Evolutionary conservation across 2,329 filamentous ascomycete genomes (phyloP).

Genomic region (Talaromyces funiculosus): DNA sequence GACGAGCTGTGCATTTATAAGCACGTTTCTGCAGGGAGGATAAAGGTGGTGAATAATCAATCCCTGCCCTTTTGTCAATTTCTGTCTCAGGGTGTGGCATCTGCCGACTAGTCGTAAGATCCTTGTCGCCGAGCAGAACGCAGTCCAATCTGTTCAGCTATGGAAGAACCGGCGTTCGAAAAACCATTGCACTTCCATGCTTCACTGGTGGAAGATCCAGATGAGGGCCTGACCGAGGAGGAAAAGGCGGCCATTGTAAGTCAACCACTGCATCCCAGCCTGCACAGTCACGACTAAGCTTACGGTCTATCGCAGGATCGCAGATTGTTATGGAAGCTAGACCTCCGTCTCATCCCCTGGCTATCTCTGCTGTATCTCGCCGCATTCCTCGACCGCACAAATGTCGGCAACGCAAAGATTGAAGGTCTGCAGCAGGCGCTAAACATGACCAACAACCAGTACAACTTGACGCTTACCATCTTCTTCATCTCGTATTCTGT

Average conservation of each 20-base stretch:
- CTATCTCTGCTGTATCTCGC: slow-evolving; percentile 43
- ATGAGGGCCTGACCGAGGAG: slow-evolving; percentile 59
- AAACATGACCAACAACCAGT: slow-evolving; percentile 57
- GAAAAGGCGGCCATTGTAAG: slow-evolving; percentile 58
- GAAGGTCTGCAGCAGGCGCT: slow-evolving; percentile 56
- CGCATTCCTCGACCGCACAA: slow-evolving; percentile 52
- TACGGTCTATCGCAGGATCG: slow-evolving; percentile 31
- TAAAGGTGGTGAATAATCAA: background rate
- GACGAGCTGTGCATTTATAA: background rate
- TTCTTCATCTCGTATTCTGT: slow-evolving; percentile 83
- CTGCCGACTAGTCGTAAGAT: background rate
- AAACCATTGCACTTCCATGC: slow-evolving; percentile 6
- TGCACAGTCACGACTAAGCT: background rate
- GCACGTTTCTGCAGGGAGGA: background rate
- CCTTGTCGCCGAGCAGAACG: background rate
- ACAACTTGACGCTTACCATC: slow-evolving; percentile 70
- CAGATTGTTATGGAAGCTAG: slow-evolving; percentile 41
- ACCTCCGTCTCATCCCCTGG: slow-evolving; percentile 43
- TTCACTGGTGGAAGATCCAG: slow-evolving; percentile 45
- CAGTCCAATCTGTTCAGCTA: background rate
- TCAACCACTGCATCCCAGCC: background rate
- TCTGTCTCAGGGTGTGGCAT: background rate
- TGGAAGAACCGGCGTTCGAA: background rate
- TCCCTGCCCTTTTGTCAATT: background rate
- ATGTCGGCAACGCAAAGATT: slow-evolving; percentile 68